Conservation (phyloP, 805 yeast genomes). For the Hanseniaspora lindneri region DNA sequence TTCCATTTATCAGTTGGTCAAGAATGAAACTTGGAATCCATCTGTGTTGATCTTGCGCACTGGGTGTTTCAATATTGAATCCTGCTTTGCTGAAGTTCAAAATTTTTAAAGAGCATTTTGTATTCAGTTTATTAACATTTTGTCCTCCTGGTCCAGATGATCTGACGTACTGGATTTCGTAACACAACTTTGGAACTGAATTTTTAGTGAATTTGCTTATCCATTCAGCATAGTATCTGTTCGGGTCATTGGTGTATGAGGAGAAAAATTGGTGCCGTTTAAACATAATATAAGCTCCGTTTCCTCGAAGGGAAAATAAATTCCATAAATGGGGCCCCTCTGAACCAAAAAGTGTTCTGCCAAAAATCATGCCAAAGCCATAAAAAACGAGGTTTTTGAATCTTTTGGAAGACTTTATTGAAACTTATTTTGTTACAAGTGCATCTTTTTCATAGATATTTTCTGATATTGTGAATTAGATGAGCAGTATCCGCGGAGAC, state of each 20-base stretch:
- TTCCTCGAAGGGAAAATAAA: too few species aligned
- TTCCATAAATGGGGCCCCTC: too few species aligned
- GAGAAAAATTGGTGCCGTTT: too few species aligned
- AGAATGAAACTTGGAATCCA: slow-evolving; percentile 53
- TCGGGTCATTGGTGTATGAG: neutral
- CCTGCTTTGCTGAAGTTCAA: slow-evolving; percentile 32
- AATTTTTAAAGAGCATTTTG: slow-evolving; percentile 49
- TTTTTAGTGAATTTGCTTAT: neutral
- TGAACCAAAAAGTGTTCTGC: too few species aligned
- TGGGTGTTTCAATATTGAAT: neutral
- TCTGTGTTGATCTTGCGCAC: slow-evolving; percentile 22
- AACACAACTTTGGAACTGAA: slow-evolving; percentile 1
- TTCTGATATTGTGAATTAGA: too few species aligned
- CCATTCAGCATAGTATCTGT: neutral
- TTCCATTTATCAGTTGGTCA: slow-evolving; percentile 30
- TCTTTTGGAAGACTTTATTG: too few species aligned
- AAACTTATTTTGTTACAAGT: too few species aligned
- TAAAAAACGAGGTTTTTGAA: too few species aligned
- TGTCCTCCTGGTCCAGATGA: slow-evolving; percentile 86
- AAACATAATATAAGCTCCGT: too few species aligned
- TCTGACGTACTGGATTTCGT: slow-evolving; percentile 29
- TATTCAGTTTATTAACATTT: slow-evolving; percentile 60
- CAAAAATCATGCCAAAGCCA: too few species aligned
- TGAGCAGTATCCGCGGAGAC: too few species aligned
- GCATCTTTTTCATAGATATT: too few species aligned